phyloP scores from a whole-genome alignment of 495 filamentous ascomycete genomes.

The Neurospora pannonica region DNA sequence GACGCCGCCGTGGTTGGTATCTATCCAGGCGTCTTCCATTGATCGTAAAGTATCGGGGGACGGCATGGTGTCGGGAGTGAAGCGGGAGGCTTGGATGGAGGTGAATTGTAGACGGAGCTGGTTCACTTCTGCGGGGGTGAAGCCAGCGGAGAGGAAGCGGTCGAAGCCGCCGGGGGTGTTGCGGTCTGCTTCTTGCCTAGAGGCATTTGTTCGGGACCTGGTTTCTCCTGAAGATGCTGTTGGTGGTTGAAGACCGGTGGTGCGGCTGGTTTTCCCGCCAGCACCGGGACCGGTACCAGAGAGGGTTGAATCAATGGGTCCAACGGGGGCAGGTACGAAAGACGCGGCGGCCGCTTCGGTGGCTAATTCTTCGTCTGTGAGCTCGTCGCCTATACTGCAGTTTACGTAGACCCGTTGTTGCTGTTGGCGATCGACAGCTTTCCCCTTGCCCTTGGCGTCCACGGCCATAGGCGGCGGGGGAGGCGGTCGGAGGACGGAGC shows the following conservation, averaged over 20 bases:
- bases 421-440: constrained; percentile 10
- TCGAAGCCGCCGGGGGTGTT: constrained; percentile 77
- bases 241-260: constrained; percentile 7
- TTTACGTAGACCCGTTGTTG: constrained; percentile 61
- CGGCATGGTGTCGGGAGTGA: constrained; percentile 82
- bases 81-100: constrained; percentile 61
- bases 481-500: constrained; percentile 52
- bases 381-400: constrained; percentile 73
- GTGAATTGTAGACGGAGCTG: constrained; percentile 78
- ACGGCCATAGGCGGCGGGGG: constrained; percentile 37
- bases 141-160: constrained; percentile 67
- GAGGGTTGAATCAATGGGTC: background rate
- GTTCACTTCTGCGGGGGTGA: constrained; percentile 71
- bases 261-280: background rate
- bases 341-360: constrained; percentile 52
- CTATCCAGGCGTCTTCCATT: constrained; percentile 92
- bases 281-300: background rate
- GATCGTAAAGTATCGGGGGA: constrained; percentile 39
- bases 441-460: constrained; percentile 26
- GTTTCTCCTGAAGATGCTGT: background rate
- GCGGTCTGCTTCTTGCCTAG: constrained; percentile 31
- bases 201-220: background rate
- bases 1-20: constrained; percentile 47
- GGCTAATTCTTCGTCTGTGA: constrained; percentile 57
- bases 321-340: constrained; percentile 18